phyloP scores from a whole-genome alignment of 495 filamentous ascomycete genomes.

The Pseudotulostoma volvatum region DNA sequence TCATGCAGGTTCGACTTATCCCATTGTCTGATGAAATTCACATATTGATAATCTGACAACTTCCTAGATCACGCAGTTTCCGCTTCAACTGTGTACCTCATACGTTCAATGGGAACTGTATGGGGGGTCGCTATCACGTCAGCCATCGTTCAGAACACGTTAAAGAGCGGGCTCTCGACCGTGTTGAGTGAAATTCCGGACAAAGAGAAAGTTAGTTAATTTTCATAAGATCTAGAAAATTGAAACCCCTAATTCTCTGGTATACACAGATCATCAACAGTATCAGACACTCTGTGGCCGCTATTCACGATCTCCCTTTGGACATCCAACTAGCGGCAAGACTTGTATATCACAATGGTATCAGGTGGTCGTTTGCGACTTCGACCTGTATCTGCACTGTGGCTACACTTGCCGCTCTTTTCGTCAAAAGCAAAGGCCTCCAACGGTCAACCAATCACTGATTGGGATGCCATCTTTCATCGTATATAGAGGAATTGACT shows the following conservation, averaged over 20 bases:
- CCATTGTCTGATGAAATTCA: not conserved
- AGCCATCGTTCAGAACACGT: slow-evolving; percentile 61
- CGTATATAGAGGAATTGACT: no score
- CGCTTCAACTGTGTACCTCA: slow-evolving; percentile 69
- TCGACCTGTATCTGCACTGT: slow-evolving; percentile 34
- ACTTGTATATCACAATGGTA: slow-evolving; percentile 41
- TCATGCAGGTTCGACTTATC: slow-evolving; percentile 34
- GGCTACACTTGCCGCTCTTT: slow-evolving; percentile 33
- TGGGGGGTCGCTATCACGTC: slow-evolving; percentile 68
- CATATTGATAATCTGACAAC: slow-evolving; percentile 4
- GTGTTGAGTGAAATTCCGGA: slow-evolving; percentile 53
- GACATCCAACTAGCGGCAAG: slow-evolving; percentile 44
- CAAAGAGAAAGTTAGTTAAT: slow-evolving; percentile 55
- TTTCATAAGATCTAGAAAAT: no score
- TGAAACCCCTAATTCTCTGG: slow-evolving; percentile 23
- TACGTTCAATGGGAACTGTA: slow-evolving; percentile 65
- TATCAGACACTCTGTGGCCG: slow-evolving; percentile 44
- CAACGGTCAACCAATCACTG: no score
- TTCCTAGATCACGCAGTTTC: slow-evolving; percentile 49
- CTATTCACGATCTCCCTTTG: slow-evolving; percentile 34
- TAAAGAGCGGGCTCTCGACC: slow-evolving; percentile 42
- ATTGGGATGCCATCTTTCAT: no score
- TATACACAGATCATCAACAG: slow-evolving; percentile 33
- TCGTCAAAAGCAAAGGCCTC: slow-evolving; percentile 33
- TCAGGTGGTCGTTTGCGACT: slow-evolving; percentile 37